Evolutionary conservation across 306 rosid genomes (phyloP).

Genomic region (Luffa aegyptiaca): DNA sequence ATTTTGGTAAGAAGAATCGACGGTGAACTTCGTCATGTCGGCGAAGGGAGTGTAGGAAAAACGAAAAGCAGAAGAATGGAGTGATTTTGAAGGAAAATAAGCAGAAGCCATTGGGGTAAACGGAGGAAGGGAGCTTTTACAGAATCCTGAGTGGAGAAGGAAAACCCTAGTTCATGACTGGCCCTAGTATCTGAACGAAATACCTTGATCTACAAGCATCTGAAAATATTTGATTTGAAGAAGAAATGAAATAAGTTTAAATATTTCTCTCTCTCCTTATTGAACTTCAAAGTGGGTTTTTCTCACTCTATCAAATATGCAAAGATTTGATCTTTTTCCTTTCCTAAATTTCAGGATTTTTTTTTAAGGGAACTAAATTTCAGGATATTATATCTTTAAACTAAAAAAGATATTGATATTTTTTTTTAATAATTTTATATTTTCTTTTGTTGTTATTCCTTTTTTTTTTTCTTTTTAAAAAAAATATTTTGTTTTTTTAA

Average conservation of each 20-base stretch:
- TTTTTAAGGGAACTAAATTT: too few species aligned
- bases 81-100: neutral
- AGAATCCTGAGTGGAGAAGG: neutral
- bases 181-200: neutral
- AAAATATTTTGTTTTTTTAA: too few species aligned
- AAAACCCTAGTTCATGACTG: neutral
- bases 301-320: neutral
- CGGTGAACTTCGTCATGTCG: neutral
- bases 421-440: too few species aligned
- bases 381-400: too few species aligned
- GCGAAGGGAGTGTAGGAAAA: neutral
- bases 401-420: too few species aligned
- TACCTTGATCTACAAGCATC: neutral
- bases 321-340: neutral
- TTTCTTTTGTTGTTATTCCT: too few species aligned
- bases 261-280: neutral
- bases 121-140: neutral
- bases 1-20: neutral
- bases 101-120: neutral
- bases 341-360: neutral
- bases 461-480: too few species aligned
- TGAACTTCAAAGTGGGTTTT: neutral
- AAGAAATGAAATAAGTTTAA: neutral
- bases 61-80: neutral
- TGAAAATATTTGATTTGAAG: neutral